Percentiles rank a stretch among this genome's conserved stretches.
These are phyloP conservation scores for Caloboletus firmus DNA, from an alignment of 1,284 basidiomycete genomes.

Conservation along the genomic window DNA sequence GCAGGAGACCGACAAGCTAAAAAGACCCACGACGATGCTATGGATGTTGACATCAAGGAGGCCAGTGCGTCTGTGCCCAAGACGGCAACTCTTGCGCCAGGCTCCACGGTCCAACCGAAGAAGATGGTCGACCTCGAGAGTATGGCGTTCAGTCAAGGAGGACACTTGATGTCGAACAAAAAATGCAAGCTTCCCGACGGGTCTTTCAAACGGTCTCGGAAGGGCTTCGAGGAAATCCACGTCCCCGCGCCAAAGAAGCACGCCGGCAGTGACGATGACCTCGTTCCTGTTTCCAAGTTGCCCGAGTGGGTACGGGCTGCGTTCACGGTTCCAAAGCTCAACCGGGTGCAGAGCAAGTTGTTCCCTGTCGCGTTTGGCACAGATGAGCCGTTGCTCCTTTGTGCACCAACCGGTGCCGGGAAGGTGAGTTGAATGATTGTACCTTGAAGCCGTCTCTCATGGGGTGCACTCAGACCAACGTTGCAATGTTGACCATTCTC, in stretches of 20 bases:
- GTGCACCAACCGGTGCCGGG: conserved; percentile 98
- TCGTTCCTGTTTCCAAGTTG: conserved; percentile 74
- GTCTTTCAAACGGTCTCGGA: conserved; percentile 94
- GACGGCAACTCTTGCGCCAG: conserved; percentile 87
- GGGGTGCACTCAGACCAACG: conserved; percentile 75
- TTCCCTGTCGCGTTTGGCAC: conserved; percentile 93
- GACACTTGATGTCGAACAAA: conserved; percentile 97
- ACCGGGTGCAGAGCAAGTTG: conserved; percentile 92
- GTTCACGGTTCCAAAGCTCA: conserved; percentile 83
- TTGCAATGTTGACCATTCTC: conserved; percentile 92
- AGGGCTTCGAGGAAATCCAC: conserved; percentile 98
- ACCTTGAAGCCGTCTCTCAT: conserved; percentile 12
- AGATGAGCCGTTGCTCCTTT: conserved; percentile 93
- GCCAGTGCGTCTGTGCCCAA: conserved; percentile 63
- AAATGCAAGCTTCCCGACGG: conserved; percentile 98
- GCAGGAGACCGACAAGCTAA: conserved; percentile 72
- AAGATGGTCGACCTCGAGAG: conserved; percentile 87
- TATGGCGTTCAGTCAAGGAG: conserved; percentile 95
- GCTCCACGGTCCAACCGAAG: conserved; percentile 86
- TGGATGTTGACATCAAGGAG: conserved; percentile 73
- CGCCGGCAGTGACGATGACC: conserved; percentile 63
- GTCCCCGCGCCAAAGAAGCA: conserved; percentile 92
- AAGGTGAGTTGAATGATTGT: conserved; percentile 60
- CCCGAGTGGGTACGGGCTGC: conserved; percentile 89
- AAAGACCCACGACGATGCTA: conserved; percentile 53